Base-by-base conservation (phyloP, 352 stramenopile species). In the Blastocystis sp. region DNA sequence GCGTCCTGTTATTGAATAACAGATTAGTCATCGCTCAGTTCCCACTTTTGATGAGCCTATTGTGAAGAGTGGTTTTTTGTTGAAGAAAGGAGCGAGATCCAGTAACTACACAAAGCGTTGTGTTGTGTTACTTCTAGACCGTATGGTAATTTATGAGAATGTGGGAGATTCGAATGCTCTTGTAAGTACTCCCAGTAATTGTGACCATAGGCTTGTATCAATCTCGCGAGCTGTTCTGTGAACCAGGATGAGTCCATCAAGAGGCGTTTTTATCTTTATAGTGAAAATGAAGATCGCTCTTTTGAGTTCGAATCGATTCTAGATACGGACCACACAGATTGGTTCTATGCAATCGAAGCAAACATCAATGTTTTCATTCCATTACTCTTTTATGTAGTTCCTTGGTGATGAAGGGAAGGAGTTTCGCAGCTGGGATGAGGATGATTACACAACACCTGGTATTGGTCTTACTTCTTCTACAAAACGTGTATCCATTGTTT, bases 391-490 rank as follows among this genome's bases (percentile, higher is more conserved):
- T 18, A 66, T 13, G 50, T 84, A 84, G 73, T 20, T 47, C 23
- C 29, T 84, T n/a, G 73, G 50, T 53, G 26, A 84, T n/a, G 9
- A 76, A 18, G 55, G 20, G 34, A 7, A 18, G 3, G 66, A 76
- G n/a, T 79, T 88, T 34, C 41, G 45, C 34, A 55, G 66, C 66
- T 66, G 39, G 39, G 77, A 88, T 43, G 77, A 88, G 29, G 77
- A 88, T 23, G 77, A 88, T n/a, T 88, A 79, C 18, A 3, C 53
- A 7, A 88, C 53, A 63, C 77, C 77, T 18, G 77, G 77, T 39
- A 54, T 64, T 13, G 20, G 20, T 23, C 8, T 79, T 26, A 64
- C 45, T 68, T 11, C 13, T 23, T 20, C 55, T 18, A 63, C 45
- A 7, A 77, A 45, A 41, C 26, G 77, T 18, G 66, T 88, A 20